Evolutionary conservation across 192 early-diverging fungal species (phyloP), one percentile per base, ranked within the genome.

Genomic region (Geranomyces variabilis): DNA sequence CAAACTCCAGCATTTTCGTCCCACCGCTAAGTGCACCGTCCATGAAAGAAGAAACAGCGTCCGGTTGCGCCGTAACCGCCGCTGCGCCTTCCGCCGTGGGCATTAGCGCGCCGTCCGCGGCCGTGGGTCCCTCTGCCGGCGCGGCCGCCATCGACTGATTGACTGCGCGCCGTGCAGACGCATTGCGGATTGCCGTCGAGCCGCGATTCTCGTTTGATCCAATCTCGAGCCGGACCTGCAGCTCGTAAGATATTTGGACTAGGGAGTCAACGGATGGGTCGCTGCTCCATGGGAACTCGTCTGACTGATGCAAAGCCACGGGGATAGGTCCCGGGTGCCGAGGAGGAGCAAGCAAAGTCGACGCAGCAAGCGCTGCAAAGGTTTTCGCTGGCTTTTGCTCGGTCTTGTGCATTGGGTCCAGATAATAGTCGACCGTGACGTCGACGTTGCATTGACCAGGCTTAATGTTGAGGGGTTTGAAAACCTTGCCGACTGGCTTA

Each of bases 381-480:
- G 51, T 53, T 26, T 26, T 53, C n/a, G 51, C 51, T 17, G 19
- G 4, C 33, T 28, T 26, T 43, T 43, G n/a, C 24, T 43, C 43
- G 17, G 30, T 41, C 43, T 22, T 30, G 14, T 26, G 45, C 17
- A 24, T 10, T 26, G 66, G 66, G 31, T 55, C 46, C 19, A 68
- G n/a, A 48, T 33, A 56, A 34, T 68, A 68, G 28, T 68, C 26
- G n/a, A 56, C 66, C 29, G 46, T 68, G n/a, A 68, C n/a, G 51
- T 68, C 66, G 0, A 68, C 66, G 31, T 68, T 49, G 28, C 22
- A 22, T 15, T 51, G n/a, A 7, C 66, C 66, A 14, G 66, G 66
- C 29, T 44, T 49, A 22, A 68, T 68, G 47, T 68, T 31, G 5
- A 68, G 51, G 7, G 19, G 12, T 33, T 28, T 61, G 26, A 33